A percentile compares a stretch with the other conserved stretches of the same genome.
Evolutionary conservation across 176 grass and related monocot genomes (phyloP).

Genomic region (maize (Zea mays)): DNA sequence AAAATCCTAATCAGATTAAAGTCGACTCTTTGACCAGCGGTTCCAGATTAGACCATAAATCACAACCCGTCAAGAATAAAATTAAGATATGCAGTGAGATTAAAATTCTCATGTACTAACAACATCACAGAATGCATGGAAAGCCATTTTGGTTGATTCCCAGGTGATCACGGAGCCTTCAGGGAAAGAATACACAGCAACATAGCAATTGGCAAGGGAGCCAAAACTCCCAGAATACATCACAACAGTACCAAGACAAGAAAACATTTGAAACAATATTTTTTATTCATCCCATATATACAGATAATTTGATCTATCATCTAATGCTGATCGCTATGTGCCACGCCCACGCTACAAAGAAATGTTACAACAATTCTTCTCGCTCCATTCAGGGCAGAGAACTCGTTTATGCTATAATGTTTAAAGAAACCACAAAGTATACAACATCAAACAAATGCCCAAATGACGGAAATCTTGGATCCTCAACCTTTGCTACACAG

Average conservation of each 20-base stretch:
- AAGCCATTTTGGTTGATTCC: not conserved
- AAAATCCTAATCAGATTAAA: too few relatives aligned
- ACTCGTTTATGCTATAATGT: slow-evolving; percentile 6
- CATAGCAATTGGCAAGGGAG: not conserved
- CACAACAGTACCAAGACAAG: too few relatives aligned
- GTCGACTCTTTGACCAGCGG: too few relatives aligned
- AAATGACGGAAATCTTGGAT: not conserved
- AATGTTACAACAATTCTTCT: slow-evolving; percentile 11
- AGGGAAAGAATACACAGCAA: not conserved
- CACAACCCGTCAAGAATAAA: too few relatives aligned
- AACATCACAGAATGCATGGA: not conserved
- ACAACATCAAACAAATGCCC: not conserved
- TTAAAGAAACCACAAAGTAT: slow-evolving; percentile 11
- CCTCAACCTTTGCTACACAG: slow-evolving; percentile 19
- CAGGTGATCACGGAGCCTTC: not conserved
- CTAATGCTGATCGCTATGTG: not conserved
- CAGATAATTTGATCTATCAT: slow-evolving; percentile 25
- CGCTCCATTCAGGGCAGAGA: slow-evolving; percentile 5
- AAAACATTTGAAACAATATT: too few relatives aligned
- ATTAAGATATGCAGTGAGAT: too few relatives aligned
- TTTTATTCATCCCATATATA: slow-evolving; percentile 23
- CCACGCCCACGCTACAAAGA: slow-evolving; percentile 12
- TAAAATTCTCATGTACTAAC: too few relatives aligned
- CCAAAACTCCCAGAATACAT: not conserved
- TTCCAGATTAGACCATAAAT: too few relatives aligned